Evolutionary conservation across 257 asterid genomes (phyloP).

Genomic region (Fraxinus anomala): DNA sequence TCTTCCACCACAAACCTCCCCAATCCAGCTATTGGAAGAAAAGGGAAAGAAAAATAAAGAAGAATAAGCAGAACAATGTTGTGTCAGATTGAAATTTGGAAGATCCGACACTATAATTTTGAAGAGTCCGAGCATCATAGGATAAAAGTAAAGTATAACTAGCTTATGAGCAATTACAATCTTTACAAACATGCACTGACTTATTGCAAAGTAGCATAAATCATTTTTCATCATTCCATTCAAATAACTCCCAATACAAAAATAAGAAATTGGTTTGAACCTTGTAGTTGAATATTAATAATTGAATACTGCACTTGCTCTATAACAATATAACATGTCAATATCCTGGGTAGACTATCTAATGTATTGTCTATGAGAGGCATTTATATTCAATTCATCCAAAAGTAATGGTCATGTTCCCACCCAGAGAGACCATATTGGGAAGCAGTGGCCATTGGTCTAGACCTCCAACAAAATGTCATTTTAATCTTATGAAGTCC

Average conservation of each 20-base stretch:
- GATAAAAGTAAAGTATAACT: no score
- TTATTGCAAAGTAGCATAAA: not conserved
- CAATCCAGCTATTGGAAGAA: no score
- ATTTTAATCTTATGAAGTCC: not conserved
- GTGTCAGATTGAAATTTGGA: no score
- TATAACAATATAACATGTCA: not conserved
- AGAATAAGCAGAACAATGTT: no score
- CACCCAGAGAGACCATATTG: not conserved
- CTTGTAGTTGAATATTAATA: not conserved
- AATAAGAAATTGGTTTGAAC: not conserved
- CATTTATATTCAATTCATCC: not conserved
- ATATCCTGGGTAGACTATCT: not conserved
- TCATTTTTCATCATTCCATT: not conserved
- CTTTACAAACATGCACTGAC: not conserved
- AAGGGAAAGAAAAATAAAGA: no score
- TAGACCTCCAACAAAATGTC: not conserved
- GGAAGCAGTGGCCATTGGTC: not conserved
- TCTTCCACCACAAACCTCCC: no score
- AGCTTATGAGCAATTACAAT: no score
- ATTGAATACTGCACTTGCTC: not conserved
- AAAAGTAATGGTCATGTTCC: not conserved
- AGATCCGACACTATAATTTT: no score
- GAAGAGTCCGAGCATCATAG: no score
- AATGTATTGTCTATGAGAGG: not conserved
- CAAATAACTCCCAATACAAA: not conserved